Conservation (phyloP, 345 rosid species). For the Cochlearia excelsa region DNA sequence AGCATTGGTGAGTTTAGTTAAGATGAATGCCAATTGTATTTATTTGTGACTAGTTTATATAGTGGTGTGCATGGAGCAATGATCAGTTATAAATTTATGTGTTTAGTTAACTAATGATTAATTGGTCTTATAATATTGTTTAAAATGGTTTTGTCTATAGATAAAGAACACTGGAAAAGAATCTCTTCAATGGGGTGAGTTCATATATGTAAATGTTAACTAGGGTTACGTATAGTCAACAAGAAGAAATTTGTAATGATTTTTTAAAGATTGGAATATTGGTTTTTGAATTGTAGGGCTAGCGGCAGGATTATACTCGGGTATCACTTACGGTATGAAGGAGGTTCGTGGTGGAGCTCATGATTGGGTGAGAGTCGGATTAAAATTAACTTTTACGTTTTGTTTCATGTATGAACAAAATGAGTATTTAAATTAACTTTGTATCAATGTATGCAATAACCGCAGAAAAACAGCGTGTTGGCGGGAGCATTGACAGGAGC, state of each 20-base stretch:
- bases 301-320: conserved; percentile 86
- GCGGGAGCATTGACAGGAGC: conserved; percentile 92
- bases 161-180: conserved; percentile 90
- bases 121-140: not conserved
- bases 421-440: no score
- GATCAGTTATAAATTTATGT: not conserved
- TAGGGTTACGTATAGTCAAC: not conserved
- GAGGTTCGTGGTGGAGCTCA: conserved; percentile 84
- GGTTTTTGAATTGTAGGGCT: conserved; percentile 48
- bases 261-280: not conserved
- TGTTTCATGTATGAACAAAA: no score
- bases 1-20: conserved; percentile 58
- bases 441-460: no score
- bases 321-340: conserved; percentile 78
- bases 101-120: not conserved
- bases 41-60: not conserved
- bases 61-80: not conserved
- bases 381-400: not conserved
- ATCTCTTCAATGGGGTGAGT: conserved; percentile 88
- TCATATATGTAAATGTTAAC: not conserved
- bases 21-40: not conserved
- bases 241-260: not conserved
- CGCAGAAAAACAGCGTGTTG: conserved; percentile 80
- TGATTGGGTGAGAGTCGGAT: conserved; percentile 68
- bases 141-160: conserved; percentile 38